Percentiles rank a stretch among this genome's conserved stretches.
Evolutionary conservation across 208 protist genomes (phyloP).

Genomic region (Crithidia sp.): DNA sequence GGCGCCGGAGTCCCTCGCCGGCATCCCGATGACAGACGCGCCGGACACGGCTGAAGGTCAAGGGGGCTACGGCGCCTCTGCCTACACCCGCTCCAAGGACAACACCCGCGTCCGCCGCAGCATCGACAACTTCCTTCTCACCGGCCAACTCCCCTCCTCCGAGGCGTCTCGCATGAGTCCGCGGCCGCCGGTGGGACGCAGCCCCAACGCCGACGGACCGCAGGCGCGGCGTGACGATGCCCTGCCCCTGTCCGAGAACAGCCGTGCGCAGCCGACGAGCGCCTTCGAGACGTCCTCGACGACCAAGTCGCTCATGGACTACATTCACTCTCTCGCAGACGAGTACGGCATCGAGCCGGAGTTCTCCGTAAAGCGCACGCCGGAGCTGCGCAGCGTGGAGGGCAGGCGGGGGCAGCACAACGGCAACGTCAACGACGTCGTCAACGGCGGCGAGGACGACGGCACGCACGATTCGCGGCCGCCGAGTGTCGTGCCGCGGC

Average conservation of each 20-base stretch:
- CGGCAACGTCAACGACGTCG: not conserved
- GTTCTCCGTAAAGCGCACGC: not conserved
- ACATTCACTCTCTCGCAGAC: constrained; percentile 14
- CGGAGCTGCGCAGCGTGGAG: not conserved
- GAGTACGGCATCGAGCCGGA: constrained; percentile 22
- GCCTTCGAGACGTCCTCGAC: not conserved
- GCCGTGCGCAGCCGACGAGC: constrained; percentile 10
- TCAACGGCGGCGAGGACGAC: not conserved
- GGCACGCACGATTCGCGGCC: constrained; percentile 2
- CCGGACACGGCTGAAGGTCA: constrained; percentile 1
- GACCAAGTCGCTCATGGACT: constrained; percentile 22
- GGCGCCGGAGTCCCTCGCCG: not conserved
- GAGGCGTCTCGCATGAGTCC: constrained; percentile 6
- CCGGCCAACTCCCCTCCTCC: constrained; percentile 16
- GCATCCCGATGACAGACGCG: constrained; percentile 17
- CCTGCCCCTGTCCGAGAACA: constrained; percentile 1
- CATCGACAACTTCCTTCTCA: constrained; percentile 30
- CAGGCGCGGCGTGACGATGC: not conserved
- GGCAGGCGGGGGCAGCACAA: not conserved
- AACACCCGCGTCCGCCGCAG: constrained; percentile 15
- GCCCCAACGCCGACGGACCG: not conserved
- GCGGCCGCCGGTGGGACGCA: not conserved
- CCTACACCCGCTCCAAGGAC: constrained; percentile 7
- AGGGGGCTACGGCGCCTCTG: constrained; percentile 12
- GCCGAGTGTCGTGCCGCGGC: constrained; percentile 6